A percentile compares a stretch with the other conserved stretches of the same genome.
Evolutionary conservation across 257 asterid genomes (phyloP).

Genomic region (Solanum chiquidenum): DNA sequence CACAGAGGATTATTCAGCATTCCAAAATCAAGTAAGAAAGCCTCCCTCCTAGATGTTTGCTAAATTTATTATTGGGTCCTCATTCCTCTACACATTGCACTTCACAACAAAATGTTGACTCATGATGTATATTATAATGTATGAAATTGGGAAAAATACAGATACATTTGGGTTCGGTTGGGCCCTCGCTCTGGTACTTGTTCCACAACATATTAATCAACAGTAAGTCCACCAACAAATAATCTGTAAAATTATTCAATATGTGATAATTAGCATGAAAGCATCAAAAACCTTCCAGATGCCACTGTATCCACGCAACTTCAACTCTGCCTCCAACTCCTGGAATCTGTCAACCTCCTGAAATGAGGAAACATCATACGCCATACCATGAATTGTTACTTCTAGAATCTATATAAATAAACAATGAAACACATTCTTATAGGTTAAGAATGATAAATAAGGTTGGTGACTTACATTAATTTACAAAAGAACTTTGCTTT

Average conservation of each 20-base stretch:
- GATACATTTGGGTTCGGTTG: not conserved
- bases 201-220: not conserved
- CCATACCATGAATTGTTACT: not conserved
- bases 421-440: not conserved
- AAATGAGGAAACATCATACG: not conserved
- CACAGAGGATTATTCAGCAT: not conserved
- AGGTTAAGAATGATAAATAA: not conserved
- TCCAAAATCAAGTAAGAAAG: not conserved
- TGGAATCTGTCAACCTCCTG: constrained; percentile 97
- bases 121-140: not conserved
- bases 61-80: not conserved
- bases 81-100: not conserved
- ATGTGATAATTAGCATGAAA: constrained; percentile 9
- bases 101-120: not conserved
- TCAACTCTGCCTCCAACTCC: constrained; percentile 67
- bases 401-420: not conserved
- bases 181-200: not conserved
- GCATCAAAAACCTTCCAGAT: constrained; percentile 73
- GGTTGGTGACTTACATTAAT: not conserved
- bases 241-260: not conserved
- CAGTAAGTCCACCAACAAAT: not conserved
- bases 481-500: not conserved
- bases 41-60: not conserved
- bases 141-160: not conserved
- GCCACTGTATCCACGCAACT: constrained; percentile 72